A percentile compares a stretch with the other conserved stretches of the same genome.
These are phyloP conservation scores for Rhizoclosmatium sp. DNA, from an alignment of 192 early-diverging fungal species.

Conservation along the genomic window DNA sequence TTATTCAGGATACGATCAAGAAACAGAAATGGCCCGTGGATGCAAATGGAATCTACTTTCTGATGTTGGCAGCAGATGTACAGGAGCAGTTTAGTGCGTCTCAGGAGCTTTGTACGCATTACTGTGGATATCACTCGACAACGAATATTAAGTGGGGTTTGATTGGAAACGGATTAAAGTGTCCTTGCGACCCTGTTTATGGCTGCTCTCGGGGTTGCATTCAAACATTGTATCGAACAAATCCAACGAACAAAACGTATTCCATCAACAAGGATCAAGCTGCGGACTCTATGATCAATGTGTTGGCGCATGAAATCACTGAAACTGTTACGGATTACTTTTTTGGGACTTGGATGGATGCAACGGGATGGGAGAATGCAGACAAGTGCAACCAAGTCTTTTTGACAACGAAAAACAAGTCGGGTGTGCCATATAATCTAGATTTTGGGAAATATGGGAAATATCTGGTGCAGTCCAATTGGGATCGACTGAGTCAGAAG, in stretches of 20 bases:
- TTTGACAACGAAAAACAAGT: neutral
- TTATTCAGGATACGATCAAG: neutral
- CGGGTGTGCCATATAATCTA: neutral
- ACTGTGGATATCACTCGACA: neutral
- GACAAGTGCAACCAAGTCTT: neutral
- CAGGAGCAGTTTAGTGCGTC: neutral
- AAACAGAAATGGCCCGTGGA: neutral
- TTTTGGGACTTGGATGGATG: neutral
- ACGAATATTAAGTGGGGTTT: neutral
- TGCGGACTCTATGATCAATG: neutral
- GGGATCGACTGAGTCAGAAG: neutral
- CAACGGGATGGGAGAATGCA: neutral
- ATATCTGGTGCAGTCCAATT: neutral
- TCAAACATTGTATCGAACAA: neutral
- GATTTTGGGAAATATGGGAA: neutral
- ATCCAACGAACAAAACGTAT: neutral
- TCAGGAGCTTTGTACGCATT: neutral
- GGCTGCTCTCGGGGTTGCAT: neutral
- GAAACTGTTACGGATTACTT: neutral
- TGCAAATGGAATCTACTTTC: neutral
- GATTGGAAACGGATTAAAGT: neutral
- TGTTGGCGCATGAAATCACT: neutral
- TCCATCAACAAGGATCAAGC: neutral
- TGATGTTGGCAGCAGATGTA: neutral
- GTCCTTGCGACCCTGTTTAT: neutral